Conservation (phyloP, 306 rosid genomes). For the Trichosanthes truncata region DNA sequence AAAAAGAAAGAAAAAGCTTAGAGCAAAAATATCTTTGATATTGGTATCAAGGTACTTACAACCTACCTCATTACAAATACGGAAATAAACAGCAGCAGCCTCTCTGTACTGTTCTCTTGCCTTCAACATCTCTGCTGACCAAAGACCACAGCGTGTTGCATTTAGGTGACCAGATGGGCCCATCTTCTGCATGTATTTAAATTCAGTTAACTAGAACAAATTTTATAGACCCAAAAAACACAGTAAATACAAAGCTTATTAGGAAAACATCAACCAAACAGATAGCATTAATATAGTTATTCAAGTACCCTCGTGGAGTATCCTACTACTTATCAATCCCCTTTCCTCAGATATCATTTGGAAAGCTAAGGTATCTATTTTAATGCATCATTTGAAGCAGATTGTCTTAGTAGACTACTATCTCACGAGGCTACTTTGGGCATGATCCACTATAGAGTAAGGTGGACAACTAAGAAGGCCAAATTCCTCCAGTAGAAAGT, state of each 20-base stretch:
- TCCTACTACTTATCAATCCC: not conserved
- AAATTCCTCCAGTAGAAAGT: too few relatives aligned
- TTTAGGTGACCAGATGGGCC: slow-evolving; percentile 76
- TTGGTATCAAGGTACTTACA: not conserved
- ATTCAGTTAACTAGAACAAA: not conserved
- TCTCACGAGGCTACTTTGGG: too few relatives aligned
- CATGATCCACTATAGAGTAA: not conserved
- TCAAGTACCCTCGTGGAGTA: not conserved
- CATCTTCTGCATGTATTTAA: slow-evolving; percentile 53
- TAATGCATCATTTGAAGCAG: not conserved
- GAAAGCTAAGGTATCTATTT: not conserved
- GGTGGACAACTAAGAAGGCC: not conserved
- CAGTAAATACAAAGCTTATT: not conserved
- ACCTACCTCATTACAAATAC: slow-evolving; percentile 86
- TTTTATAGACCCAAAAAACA: not conserved
- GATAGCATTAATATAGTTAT: not conserved
- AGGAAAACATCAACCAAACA: not conserved
- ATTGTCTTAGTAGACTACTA: too few relatives aligned
- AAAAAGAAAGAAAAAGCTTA: slow-evolving; percentile 20
- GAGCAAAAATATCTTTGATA: slow-evolving; percentile 16
- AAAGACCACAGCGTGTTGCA: slow-evolving; percentile 84
- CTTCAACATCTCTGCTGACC: slow-evolving; percentile 97
- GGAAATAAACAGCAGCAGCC: slow-evolving; percentile 86
- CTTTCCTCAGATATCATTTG: not conserved
- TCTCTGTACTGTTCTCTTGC: slow-evolving; percentile 71